phyloP scores from a whole-genome alignment of 2,329 filamentous ascomycete species.

The Apiospora koreana region DNA sequence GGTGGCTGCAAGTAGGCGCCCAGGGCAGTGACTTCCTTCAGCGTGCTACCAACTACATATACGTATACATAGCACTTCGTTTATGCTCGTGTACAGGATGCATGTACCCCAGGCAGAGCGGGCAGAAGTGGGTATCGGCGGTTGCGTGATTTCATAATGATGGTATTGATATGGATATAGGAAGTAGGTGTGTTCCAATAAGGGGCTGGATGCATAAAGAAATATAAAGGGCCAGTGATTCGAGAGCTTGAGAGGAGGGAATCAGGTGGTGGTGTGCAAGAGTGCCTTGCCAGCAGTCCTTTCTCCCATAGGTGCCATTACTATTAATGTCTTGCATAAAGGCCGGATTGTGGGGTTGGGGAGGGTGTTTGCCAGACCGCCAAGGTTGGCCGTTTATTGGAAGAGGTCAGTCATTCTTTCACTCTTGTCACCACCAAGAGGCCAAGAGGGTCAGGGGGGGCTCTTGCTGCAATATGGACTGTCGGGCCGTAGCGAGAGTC shows the following conservation, averaged over 20 bases:
- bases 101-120: not conserved
- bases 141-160: not conserved
- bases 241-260: not conserved
- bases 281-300: not conserved
- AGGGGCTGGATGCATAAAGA: not conserved
- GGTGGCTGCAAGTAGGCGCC: conserved; percentile 8
- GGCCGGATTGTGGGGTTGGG: conserved; percentile 16
- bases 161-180: not conserved
- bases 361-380: not conserved
- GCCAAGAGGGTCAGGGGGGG: too few relatives aligned
- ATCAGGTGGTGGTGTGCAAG: not conserved
- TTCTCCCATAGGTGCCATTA: conserved; percentile 19
- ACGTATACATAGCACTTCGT: not conserved
- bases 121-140: conserved; percentile 6
- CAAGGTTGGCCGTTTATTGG: conserved; percentile 24
- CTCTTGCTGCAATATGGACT: conserved; percentile 36
- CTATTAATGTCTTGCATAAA: conserved; percentile 18
- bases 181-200: not conserved
- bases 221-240: not conserved
- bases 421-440: too few relatives aligned
- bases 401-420: too few relatives aligned
- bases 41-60: not conserved
- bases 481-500: conserved; percentile 34
- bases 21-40: not conserved
- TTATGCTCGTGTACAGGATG: not conserved